phyloP scores from a whole-genome alignment of 2,329 filamentous ascomycete species.

The Talaromyces albobiverticillius region DNA sequence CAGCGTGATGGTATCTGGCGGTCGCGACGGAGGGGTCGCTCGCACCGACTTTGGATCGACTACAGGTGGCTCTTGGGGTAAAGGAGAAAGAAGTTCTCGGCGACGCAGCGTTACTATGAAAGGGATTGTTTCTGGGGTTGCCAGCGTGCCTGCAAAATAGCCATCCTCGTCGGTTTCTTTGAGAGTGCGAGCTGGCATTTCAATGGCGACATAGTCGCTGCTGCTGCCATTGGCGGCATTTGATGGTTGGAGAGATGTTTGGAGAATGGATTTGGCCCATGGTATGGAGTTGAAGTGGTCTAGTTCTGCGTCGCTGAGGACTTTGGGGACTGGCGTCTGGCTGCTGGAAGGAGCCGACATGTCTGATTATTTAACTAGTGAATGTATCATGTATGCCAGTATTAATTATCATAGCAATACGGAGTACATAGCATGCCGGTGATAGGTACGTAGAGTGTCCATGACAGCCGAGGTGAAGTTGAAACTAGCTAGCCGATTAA shows the following conservation, averaged over 20 bases:
- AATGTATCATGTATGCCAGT: too few species aligned
- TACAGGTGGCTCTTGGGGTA: not conserved
- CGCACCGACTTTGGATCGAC: slow-evolving; percentile 18
- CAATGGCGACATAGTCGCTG: slow-evolving; percentile 32
- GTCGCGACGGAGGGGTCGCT: slow-evolving; percentile 22
- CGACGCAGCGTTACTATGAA: slow-evolving; percentile 39
- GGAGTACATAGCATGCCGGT: too few species aligned
- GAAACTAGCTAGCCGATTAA: too few species aligned
- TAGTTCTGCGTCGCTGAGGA: slow-evolving; percentile 7
- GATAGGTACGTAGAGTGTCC: too few species aligned
- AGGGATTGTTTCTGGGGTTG: slow-evolving; percentile 38
- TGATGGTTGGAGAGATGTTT: not conserved
- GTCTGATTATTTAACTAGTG: too few species aligned
- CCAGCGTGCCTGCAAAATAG: slow-evolving; percentile 40
- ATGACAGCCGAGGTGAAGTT: too few species aligned
- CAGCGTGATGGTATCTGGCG: slow-evolving; percentile 38
- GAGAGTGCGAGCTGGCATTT: slow-evolving; percentile 37
- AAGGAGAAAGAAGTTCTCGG: slow-evolving; percentile 22
- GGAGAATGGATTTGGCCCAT: slow-evolving; percentile 11
- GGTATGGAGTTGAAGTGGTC: slow-evolving; percentile 23
- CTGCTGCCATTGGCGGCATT: too few species aligned
- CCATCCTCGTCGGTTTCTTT: slow-evolving; percentile 44
- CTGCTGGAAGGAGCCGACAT: too few species aligned
- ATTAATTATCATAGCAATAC: too few species aligned
- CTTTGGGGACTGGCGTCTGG: not conserved